Percentiles rank a stretch among this genome's conserved stretches.
These are phyloP conservation scores for Lentinula edodes DNA, from an alignment of 768 basidiomycete genomes.

Conservation along the genomic window DNA sequence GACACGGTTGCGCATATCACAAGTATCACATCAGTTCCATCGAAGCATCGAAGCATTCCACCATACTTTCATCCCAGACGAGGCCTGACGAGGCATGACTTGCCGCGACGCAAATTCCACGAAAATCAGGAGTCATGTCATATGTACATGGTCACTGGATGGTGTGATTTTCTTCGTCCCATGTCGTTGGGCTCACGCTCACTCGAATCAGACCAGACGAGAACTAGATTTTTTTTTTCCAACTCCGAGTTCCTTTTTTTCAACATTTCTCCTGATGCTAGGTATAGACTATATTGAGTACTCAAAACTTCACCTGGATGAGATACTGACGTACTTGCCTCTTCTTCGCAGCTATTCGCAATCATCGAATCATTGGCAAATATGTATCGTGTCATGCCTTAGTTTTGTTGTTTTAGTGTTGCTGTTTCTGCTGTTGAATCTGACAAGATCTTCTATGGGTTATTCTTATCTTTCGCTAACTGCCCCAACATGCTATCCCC, in stretches of 20 bases:
- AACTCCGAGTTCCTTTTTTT: no score
- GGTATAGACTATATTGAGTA: no score
- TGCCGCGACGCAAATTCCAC: neutral
- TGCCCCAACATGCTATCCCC: neutral
- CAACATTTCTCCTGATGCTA: no score
- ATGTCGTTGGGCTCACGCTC: no score
- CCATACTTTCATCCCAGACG: neutral
- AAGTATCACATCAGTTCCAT: neutral
- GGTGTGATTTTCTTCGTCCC: neutral
- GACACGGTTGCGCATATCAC: constrained; percentile 2
- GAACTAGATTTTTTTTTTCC: no score
- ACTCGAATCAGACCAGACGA: neutral
- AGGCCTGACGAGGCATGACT: neutral
- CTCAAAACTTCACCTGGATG: neutral
- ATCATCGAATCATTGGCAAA: neutral
- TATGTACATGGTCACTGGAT: neutral
- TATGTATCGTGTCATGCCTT: neutral
- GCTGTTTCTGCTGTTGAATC: neutral
- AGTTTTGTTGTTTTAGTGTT: neutral
- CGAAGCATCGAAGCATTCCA: neutral
- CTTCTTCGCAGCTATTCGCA: neutral
- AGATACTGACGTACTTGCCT: neutral
- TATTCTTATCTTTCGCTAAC: neutral
- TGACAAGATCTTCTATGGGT: neutral
- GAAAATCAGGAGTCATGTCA: neutral